Percentiles rank a stretch among this genome's conserved stretches.
These are phyloP conservation scores for Arthrobotrys iridis DNA, from an alignment of 2,329 filamentous ascomycete species.

Conservation along the genomic window DNA sequence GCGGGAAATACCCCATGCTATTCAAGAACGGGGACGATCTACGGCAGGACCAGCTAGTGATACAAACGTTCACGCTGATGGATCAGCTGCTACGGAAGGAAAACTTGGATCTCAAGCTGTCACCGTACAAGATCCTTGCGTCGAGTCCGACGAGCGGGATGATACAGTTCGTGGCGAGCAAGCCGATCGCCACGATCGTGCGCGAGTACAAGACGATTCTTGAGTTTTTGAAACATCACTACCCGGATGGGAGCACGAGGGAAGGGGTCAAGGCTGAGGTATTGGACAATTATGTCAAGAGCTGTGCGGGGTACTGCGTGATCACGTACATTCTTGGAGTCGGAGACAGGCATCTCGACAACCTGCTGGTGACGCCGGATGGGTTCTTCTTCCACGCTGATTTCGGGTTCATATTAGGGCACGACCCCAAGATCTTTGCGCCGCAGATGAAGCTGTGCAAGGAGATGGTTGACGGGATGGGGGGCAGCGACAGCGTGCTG, in stretches of 20 bases:
- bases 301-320: conserved; percentile 93
- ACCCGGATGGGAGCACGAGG: conserved; percentile 82
- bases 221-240: conserved; percentile 86
- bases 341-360: conserved; percentile 94
- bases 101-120: conserved; percentile 92
- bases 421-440: conserved; percentile 96
- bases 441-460: conserved; percentile 96
- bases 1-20: conserved; percentile 85
- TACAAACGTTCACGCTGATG: conserved; percentile 98
- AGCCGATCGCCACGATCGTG: conserved; percentile 82
- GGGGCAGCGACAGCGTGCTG: conserved; percentile 79
- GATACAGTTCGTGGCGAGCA: conserved; percentile 91
- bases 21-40: conserved; percentile 98
- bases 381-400: conserved; percentile 98
- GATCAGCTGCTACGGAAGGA: conserved; percentile 94
- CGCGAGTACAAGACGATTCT: conserved; percentile 81
- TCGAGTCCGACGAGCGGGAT: conserved; percentile 89
- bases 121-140: conserved; percentile 94
- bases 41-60: conserved; percentile 94
- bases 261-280: conserved; percentile 89
- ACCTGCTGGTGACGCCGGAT: conserved; percentile 86
- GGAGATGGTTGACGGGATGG: conserved; percentile 99
- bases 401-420: conserved; percentile 96
- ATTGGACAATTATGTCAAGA: conserved; percentile 94
- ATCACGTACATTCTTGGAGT: conserved; percentile 98